Evolutionary conservation across 2,329 filamentous ascomycete genomes (phyloP), one percentile per base, ranked within the genome.

Genomic region (Colletotrichum costaricense): DNA sequence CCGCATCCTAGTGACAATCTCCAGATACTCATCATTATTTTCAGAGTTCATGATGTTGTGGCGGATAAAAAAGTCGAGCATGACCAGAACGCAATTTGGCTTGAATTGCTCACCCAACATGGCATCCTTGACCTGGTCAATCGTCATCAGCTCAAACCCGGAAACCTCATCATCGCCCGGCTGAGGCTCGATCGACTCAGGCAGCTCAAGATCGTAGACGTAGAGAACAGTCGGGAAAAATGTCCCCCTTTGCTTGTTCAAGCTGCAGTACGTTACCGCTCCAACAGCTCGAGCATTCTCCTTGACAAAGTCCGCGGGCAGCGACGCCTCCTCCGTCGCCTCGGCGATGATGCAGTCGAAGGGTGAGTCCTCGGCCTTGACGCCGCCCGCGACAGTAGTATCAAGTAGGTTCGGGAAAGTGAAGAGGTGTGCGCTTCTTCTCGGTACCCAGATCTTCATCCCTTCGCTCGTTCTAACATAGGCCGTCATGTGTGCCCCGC

Each of bases 11-110:
- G 79, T 80, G 56, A 82, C 82, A 74, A 97, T 93, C 80, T 95
- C 92, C 59, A 93, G 84, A 79, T 93, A 97, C 76, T 94, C 88
- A 66, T 84, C 84, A 83, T 97, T 94, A 69, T 91, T 92, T 79
- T 94, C 93, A 0, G 88, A 82, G 1, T 91, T 95, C 72, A 97
- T 79, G 63, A 94, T 85, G 0, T 93, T 93, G 81, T 95, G 94
- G 28, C 95, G 84, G 58, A 97, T 84, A 77, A 97, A 90, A 81
- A 97, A 97, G 78, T 97, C 94, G 60, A 97, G 86, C 84, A 96
- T 86, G 60, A 96, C 92, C 35, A 93, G 80, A 30, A 93, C 92
- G 77, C 94, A 95, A 78, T 97, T 97, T 0, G 95, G 93, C 86
- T 97, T 97, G 84, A 97, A 97, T 80, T 94, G 90, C 3, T 91